Evolutionary conservation across 208 protist genomes (phyloP).

Genomic region (Trypanosoma congolense): DNA sequence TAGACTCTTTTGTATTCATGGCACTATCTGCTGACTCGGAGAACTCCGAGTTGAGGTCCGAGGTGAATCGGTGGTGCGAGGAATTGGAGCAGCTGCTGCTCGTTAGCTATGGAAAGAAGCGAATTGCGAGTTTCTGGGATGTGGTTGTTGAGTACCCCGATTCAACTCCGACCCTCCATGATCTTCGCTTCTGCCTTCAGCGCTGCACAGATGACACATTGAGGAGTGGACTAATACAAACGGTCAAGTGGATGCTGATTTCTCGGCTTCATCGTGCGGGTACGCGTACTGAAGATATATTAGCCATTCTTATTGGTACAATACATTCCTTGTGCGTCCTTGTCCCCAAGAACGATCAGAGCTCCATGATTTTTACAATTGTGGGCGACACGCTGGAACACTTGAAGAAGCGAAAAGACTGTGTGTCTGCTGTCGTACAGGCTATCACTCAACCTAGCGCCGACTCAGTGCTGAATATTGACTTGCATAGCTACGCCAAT

Average conservation of each 20-base stretch:
- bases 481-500: slow-evolving; percentile 18
- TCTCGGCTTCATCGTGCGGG: slow-evolving; percentile 77
- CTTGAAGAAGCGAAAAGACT: slow-evolving; percentile 70
- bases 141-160: slow-evolving; percentile 85
- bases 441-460: slow-evolving; percentile 62
- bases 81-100: slow-evolving; percentile 61
- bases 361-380: slow-evolving; percentile 62
- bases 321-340: slow-evolving; percentile 78
- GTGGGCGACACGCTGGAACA: slow-evolving; percentile 75
- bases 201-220: slow-evolving; percentile 38
- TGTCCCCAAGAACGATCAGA: slow-evolving; percentile 71
- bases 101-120: slow-evolving; percentile 43
- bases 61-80: slow-evolving; percentile 60
- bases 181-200: slow-evolving; percentile 74
- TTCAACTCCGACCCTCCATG: slow-evolving; percentile 65
- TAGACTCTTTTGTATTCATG: slow-evolving; percentile 66
- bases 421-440: slow-evolving; percentile 73
- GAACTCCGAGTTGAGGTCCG: slow-evolving; percentile 24
- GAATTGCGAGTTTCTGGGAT: slow-evolving; percentile 73
- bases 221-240: slow-evolving; percentile 52
- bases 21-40: slow-evolving; percentile 29
- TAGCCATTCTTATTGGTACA: slow-evolving; percentile 72
- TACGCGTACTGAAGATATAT: slow-evolving; percentile 81
- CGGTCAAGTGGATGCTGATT: slow-evolving; percentile 52
- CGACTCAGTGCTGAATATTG: slow-evolving; percentile 30